Evolutionary conservation across 331 rosid species (phyloP).

Genomic region (Ulmus americana): DNA sequence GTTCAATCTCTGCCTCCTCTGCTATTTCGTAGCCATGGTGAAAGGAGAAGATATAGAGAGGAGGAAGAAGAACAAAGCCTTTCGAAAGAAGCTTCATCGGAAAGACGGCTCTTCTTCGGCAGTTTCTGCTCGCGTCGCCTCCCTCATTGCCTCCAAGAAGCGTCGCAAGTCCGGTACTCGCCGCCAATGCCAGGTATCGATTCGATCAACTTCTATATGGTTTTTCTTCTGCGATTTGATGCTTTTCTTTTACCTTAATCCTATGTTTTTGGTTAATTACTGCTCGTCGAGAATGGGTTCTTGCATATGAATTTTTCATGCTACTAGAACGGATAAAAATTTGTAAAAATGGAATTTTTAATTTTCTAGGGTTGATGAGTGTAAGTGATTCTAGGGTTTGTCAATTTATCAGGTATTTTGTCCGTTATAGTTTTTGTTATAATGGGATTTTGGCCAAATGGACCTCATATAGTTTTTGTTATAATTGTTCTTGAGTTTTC

Average conservation of each 20-base stretch:
- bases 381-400: background rate
- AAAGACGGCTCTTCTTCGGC: constrained; percentile 27
- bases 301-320: background rate
- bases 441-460: too few species aligned
- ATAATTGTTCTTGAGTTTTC: too few species aligned
- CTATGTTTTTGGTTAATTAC: background rate
- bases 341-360: too few species aligned
- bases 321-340: too few species aligned
- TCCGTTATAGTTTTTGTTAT: too few species aligned
- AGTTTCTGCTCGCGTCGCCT: constrained; percentile 63
- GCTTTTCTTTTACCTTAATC: background rate
- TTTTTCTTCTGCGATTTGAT: background rate
- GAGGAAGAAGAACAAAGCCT: constrained; percentile 54
- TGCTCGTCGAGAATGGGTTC: background rate
- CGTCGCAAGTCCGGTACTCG: constrained; percentile 88
- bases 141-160: constrained; percentile 85
- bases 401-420: background rate
- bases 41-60: constrained; percentile 63
- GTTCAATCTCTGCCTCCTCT: background rate
- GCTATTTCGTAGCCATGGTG: constrained; percentile 41
- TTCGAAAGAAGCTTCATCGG: constrained; percentile 45
- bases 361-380: too few species aligned
- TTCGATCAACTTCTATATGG: background rate
- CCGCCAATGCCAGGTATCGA: constrained; percentile 63
- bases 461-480: too few species aligned